Conservation (phyloP, 129 eudicot genomes). For the carrot (Daucus carota) region DH1_v3.0 NC_030385.2:30685501-30686000, state of each 20-base stretch:
- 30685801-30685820: background rate
- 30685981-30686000: background rate
- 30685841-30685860: background rate
- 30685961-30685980: background rate
- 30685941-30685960: background rate
- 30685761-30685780: background rate
- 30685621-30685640: background rate
- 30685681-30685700: slow-evolving; percentile 91
- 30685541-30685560: slow-evolving; percentile 86
- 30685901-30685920: slow-evolving; percentile 94
- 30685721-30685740: slow-evolving; percentile 47
- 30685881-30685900: slow-evolving; percentile 97
- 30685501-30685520: slow-evolving; percentile 43
- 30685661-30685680: slow-evolving; percentile 98
- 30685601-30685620: background rate
- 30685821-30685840: background rate
- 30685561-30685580: slow-evolving; percentile 67
- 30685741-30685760: background rate
- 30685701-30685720: slow-evolving; percentile 95
- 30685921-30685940: slow-evolving; percentile 85
- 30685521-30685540: slow-evolving; percentile 98
- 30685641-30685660: slow-evolving; percentile 69
- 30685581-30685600: slow-evolving; percentile 1
- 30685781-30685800: background rate
- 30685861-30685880: background rate